Base-by-base conservation (phyloP, 805 yeast species). In the Myxozyma geophila region DNA sequence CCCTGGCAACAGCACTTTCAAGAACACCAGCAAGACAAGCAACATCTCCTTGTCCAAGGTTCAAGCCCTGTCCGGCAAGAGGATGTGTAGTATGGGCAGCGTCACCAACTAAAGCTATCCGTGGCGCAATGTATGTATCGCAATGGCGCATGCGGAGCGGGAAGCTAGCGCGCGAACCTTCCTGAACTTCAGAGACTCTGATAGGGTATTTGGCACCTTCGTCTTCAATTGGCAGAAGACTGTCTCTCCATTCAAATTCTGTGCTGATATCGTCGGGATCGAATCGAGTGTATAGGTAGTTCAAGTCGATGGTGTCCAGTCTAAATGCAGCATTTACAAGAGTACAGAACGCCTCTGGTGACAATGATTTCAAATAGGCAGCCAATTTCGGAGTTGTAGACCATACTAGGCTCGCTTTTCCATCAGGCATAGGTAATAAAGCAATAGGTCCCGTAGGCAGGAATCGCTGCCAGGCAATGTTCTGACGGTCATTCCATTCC, bases 81-180 rank as follows among this genome's bases (percentile, higher is more conserved):
- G 99, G 99, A 74, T 95, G 98, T 1, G 97, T 90, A 0, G 98
- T 88, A 71, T 95, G 99, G 0, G 98, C 98, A 1, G 99, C 98
- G 76, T 95, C 99, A 33, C 99, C 99, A 9, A 93, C 89, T n/a
- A 95, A 78, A 0, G 98, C 98, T 37, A 93, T 82, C 69, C 98
- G 81, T 2, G 89, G 92, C 1, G 85, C 85, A 19, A 90, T 85
- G 74, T 95, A 95, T 0, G 89, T 83, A 72, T 95, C 98, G 1
- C 97, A 96, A 73, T 95, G 98, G 21, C 92, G 86, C 78, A 93
- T 76, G 70, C 87, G 87, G 68, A 95, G 79, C 23, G 99, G 99
- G 79, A 95, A 95, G 53, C 88, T 81, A 0, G 96, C 98, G 66
- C 96, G 82, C 1, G 96, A 84, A 8, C 81, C 79, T 1, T 82